Conservation (phyloP, 2,329 filamentous ascomycete genomes). For the Harringtonia aguacate region DNA sequence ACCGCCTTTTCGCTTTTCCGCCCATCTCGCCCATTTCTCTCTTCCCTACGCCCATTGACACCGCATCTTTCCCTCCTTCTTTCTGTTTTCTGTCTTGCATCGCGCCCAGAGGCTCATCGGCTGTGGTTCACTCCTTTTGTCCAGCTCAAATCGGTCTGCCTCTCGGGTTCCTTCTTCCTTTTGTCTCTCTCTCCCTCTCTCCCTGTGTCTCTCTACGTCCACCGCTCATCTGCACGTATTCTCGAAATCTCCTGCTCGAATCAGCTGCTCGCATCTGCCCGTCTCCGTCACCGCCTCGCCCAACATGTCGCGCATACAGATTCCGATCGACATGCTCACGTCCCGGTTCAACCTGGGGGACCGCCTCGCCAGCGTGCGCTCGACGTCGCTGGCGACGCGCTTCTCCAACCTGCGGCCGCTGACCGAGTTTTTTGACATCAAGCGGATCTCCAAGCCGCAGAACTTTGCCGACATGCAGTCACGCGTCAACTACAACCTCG, state of each 20-base stretch:
- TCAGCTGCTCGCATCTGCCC: too few species aligned
- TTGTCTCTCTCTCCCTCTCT: not conserved
- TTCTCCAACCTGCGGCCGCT: conserved; percentile 90
- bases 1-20: conserved; percentile 1
- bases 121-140: too few species aligned
- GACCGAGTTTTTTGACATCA: conserved; percentile 90
- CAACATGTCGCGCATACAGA: conserved; percentile 75
- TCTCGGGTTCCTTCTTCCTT: not conserved
- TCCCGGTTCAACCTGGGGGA: conserved; percentile 79
- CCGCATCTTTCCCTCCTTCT: not conserved
- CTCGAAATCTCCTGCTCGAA: too few species aligned
- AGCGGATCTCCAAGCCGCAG: conserved; percentile 86
- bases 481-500: conserved; percentile 92
- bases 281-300: too few species aligned
- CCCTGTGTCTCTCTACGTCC: not conserved
- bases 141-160: too few species aligned
- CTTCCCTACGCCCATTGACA: not conserved
- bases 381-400: conserved; percentile 65
- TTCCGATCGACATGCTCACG: conserved; percentile 84
- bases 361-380: conserved; percentile 74
- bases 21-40: not conserved
- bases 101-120: too few species aligned
- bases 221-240: not conserved
- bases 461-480: conserved; percentile 84
- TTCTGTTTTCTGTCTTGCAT: not conserved